Base-by-base conservation (phyloP, 495 filamentous ascomycete species). In the Talaromyces adpressus region DNA sequence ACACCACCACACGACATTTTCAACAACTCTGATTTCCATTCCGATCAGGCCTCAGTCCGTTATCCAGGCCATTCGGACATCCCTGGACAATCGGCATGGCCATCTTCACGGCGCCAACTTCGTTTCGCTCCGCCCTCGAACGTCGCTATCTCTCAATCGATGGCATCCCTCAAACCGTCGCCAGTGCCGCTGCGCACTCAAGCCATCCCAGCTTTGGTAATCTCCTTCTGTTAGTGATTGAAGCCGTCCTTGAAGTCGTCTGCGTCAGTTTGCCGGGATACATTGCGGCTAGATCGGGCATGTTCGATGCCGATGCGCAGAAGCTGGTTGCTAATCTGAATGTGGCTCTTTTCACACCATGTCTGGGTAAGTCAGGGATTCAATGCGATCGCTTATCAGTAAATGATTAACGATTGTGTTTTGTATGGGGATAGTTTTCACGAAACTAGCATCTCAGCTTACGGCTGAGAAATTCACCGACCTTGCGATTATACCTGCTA, bases 181-280 rank as follows among this genome's bases (percentile, higher is more conserved):
- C 74, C 27, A 64, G 51, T 58, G 58, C 54, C 57, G 63, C 22
- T 45, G 41, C 71, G 11, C 81, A 84, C 62, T 70, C 79, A 29
- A 81, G 77, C 62, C 86, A 89, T 66, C 85, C 87, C 1, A 81
- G 90, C 23, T 83, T 98, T 63, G 81, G 83, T 61, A 85, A 92
- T 67, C 80, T 98, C 29, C 77, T 90, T 29, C 82, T 96, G 7
- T 85, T 98, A 41, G 93, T 98, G 63, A 97, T 97, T 70, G 95
- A 96, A 74, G 94, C 94, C 14, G 93, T 98, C 23, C 75, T 98
- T 68, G 93, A 98, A 71, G 94, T 98, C 2, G 87, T 98, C 41
- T 98, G 93, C 74, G 94, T 98, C 69, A 91, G 88, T 72, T 75
- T 97, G 63, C 95, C 95, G 1, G 94, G 94, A n/a, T 98, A 97